A percentile compares a stretch with the other conserved stretches of the same genome.
These are phyloP conservation scores for barrel medic (Medicago truncatula) DNA, from an alignment of 306 rosid species.

Conservation along the genomic window DNA sequence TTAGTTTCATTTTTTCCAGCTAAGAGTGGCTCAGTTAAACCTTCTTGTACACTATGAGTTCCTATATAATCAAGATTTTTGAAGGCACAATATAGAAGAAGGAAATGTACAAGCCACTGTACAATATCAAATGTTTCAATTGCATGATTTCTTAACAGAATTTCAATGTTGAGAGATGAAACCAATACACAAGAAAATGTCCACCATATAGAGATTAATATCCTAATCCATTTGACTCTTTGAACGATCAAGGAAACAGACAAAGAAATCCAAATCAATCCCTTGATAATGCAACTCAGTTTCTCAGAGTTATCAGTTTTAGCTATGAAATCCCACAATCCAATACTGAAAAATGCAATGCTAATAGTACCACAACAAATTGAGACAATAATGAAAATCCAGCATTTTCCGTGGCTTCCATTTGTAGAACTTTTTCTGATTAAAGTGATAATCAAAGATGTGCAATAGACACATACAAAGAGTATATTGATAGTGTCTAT, in stretches of 20 bases:
- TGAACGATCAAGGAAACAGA: conserved; percentile 60
- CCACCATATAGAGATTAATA: conserved; percentile 69
- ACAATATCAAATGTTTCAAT: conserved; percentile 45
- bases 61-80: conserved; percentile 44
- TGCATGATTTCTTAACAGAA: conserved; percentile 41
- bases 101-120: conserved; percentile 51
- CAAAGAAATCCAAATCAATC: conserved; percentile 63
- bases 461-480: conserved; percentile 50
- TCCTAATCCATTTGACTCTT: conserved; percentile 47
- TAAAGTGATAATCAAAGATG: conserved; percentile 33
- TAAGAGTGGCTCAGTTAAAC: conserved; percentile 62
- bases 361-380: conserved; percentile 52
- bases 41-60: conserved; percentile 26
- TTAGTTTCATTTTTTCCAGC: conserved; percentile 32
- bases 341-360: conserved; percentile 48
- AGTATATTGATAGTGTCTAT: conserved; percentile 47
- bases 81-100: conserved; percentile 58
- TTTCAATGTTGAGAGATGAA: conserved; percentile 55
- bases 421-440: conserved; percentile 36
- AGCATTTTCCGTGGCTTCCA: conserved; percentile 38
- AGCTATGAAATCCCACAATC: conserved; percentile 51
- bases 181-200: conserved; percentile 44
- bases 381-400: conserved; percentile 47
- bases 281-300: conserved; percentile 45
- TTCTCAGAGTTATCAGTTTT: conserved; percentile 21